Conservation (phyloP, 1,139 yeast species). For the Kluyveromyces sp. region DNA sequence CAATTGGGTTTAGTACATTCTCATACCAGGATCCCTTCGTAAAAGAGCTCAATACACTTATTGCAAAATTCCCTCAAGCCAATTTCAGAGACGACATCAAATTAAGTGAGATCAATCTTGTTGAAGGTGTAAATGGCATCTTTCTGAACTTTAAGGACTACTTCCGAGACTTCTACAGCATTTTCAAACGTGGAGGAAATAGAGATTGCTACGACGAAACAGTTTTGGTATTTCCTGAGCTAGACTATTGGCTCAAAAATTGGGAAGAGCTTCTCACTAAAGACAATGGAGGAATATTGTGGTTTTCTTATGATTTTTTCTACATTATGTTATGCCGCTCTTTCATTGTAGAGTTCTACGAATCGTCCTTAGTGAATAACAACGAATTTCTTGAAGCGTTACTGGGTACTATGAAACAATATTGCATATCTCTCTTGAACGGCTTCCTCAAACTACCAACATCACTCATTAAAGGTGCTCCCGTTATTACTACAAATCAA, state of each 20-base stretch:
- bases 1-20: conserved; percentile 40
- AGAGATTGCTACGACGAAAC: conserved; percentile 9
- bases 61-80: conserved; percentile 40
- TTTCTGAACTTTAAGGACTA: conserved; percentile 26
- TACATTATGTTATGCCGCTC: conserved; percentile 39
- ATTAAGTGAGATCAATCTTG: conserved; percentile 40
- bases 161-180: conserved; percentile 15
- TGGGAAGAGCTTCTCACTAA: conserved; percentile 40
- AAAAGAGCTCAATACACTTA: conserved; percentile 35
- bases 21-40: conserved; percentile 22
- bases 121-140: conserved; percentile 30
- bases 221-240: conserved; percentile 29
- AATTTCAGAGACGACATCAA: conserved; percentile 45
- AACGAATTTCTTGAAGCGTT: conserved; percentile 22
- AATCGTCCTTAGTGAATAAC: conserved; percentile 15
- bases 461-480: conserved; percentile 43
- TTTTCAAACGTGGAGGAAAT: conserved; percentile 6
- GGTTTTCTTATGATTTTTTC: conserved; percentile 40
- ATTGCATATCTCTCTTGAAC: conserved; percentile 38
- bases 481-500: conserved; percentile 42
- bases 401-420: conserved; percentile 36
- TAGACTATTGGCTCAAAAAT: conserved; percentile 37
- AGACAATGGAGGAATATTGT: conserved; percentile 40
- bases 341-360: conserved; percentile 27
- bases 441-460: conserved; percentile 40